Percentiles rank a stretch among this genome's conserved stretches.
Conservation (phyloP, 192 early-diverging fungal genomes). For the Backusella westeae region DNA sequence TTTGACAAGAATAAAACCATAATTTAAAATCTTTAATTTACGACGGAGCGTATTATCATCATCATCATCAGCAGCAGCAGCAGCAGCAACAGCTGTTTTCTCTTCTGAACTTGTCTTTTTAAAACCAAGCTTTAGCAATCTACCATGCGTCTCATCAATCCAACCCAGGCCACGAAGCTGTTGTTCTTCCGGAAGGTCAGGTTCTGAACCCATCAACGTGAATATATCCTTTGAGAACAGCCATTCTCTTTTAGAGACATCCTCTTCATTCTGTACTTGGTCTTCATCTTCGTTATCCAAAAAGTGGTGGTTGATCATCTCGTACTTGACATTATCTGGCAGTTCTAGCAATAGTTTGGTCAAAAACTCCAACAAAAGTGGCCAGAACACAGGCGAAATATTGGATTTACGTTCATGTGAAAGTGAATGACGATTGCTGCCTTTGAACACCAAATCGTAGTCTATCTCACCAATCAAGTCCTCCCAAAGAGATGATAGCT, state of each 20-base stretch:
- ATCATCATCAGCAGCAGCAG: too few relatives aligned
- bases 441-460: slow-evolving; percentile 2
- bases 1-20: slow-evolving; percentile 33
- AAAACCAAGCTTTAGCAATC: not conserved
- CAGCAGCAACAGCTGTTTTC: not conserved
- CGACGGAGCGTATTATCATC: not conserved
- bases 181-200: slow-evolving; percentile 47
- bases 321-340: slow-evolving; percentile 17
- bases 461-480: slow-evolving; percentile 11
- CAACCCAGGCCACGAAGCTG: slow-evolving; percentile 51
- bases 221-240: not conserved
- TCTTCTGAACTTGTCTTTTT: not conserved
- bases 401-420: not conserved
- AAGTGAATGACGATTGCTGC: not conserved
- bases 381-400: slow-evolving; percentile 22
- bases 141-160: slow-evolving; percentile 32
- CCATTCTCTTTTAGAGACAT: not conserved
- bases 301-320: slow-evolving; percentile 22
- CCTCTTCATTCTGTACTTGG: not conserved
- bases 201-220: slow-evolving; percentile 7
- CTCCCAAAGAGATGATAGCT: slow-evolving; percentile 12
- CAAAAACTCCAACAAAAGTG: slow-evolving; percentile 19
- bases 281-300: slow-evolving; percentile 11
- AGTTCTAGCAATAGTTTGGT: slow-evolving; percentile 16
- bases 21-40: slow-evolving; percentile 27